Base-by-base conservation (phyloP, 805 yeast species). In the Brettanomyces sp. region DNA sequence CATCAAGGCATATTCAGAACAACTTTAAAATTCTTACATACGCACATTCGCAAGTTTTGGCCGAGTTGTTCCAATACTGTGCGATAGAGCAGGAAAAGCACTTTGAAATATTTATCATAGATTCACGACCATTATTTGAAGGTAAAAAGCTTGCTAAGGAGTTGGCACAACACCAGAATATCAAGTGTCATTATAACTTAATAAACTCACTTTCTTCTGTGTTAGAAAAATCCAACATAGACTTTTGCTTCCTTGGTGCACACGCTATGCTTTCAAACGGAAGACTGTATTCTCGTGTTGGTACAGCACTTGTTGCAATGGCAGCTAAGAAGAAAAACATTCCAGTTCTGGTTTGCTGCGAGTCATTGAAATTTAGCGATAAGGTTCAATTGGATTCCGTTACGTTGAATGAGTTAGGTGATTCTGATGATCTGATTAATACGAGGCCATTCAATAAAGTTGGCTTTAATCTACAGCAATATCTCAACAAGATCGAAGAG, bases 241-340 rank as follows among this genome's bases (percentile, higher is more conserved):
- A 93, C 55, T 83, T 85, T 53, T 95, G 93, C 5, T 84, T 93
- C 63, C 70, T 93, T 34, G 99, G 99, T 13, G 98, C 98, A 0
- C 98, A 93, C 61, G 95, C 97, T 32, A 89, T 93, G 86, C 73
- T 93, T 47, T 88, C 97, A 7, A 93, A 93, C 60, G 99, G 99
- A 1, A 78, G 89, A 61, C 72, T 93, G 47, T 89, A 86, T 60
- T 85, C 97, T 1, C 77, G 99, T 50, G 97, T 88, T 14, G 99
- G 99, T 22, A 83, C 97, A 6, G 96, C 97, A 1, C 69, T 90
- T 66, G 77, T 93, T 41, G 95, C 98, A 7, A 86, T 91, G 87
- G 79, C 85, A 66, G 90, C 95, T 23, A 82, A 85, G 54, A 79
- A 84, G 46, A 79, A 90, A 58, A 85, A 89, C 57, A 85, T 93